Evolutionary conservation across 2,329 filamentous ascomycete genomes (phyloP).

Genomic region (Waltergamsia citrina): DNA sequence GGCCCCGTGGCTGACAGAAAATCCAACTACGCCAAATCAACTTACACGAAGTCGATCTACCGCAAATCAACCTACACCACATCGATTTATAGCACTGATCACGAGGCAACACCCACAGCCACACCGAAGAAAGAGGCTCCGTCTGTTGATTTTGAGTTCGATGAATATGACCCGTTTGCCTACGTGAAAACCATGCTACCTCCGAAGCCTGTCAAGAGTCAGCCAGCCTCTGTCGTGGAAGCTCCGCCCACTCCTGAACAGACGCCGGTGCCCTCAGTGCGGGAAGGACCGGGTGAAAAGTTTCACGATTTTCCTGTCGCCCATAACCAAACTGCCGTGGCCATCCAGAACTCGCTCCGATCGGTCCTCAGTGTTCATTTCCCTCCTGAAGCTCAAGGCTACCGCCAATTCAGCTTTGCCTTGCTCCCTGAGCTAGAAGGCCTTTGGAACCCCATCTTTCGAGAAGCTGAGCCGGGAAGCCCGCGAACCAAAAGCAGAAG

Average conservation of each 20-base stretch:
- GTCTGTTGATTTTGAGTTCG: conserved; percentile 11
- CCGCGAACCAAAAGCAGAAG: conserved; percentile 23
- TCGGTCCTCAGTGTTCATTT: conserved; percentile 42
- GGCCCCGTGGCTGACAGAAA: neutral
- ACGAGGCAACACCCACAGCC: conserved; percentile 2
- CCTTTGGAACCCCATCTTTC: conserved; percentile 44
- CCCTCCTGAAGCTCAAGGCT: conserved; percentile 33
- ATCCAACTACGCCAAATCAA: too few species aligned
- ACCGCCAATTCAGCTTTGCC: conserved; percentile 36
- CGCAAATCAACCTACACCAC: neutral
- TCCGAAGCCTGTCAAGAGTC: conserved; percentile 5
- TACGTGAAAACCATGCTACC: conserved; percentile 18
- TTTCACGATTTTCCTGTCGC: conserved; percentile 35
- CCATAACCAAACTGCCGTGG: conserved; percentile 35
- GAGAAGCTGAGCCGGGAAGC: conserved; percentile 19
- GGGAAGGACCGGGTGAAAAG: conserved; percentile 18
- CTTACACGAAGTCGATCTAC: neutral
- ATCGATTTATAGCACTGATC: too few species aligned
- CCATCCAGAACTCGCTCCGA: conserved; percentile 48
- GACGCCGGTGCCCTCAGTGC: conserved; percentile 28
- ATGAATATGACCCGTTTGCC: conserved; percentile 40
- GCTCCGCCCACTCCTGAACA: conserved; percentile 31
- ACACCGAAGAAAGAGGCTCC: conserved; percentile 7
- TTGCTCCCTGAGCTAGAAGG: conserved; percentile 37
- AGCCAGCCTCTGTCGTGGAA: conserved; percentile 12